Conservation (phyloP, 2,329 filamentous ascomycete species). For the Fusarium algeriense region DNA sequence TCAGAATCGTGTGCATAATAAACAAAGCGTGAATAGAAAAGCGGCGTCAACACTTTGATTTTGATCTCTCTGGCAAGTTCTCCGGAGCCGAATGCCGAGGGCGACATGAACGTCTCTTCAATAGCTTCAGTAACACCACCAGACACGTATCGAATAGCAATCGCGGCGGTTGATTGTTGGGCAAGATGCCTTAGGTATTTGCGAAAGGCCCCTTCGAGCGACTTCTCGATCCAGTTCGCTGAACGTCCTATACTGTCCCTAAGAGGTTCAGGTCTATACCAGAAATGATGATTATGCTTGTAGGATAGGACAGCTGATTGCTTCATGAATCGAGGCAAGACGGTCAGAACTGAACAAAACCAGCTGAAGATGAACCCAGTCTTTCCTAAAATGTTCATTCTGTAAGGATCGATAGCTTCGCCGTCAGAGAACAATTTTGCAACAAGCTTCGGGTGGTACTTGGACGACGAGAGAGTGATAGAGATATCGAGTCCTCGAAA, state of each 20-base stretch:
- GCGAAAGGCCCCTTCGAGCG: constrained; percentile 62
- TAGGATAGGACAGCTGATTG: constrained; percentile 72
- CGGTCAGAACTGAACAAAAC: constrained; percentile 77
- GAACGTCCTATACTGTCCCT: constrained; percentile 66
- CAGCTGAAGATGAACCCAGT: constrained; percentile 64
- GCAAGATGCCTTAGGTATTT: constrained; percentile 64
- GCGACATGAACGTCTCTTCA: constrained; percentile 56
- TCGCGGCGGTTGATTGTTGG: constrained; percentile 55
- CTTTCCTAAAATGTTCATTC: constrained; percentile 59
- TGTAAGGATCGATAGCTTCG: constrained; percentile 61
- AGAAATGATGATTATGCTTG: constrained; percentile 69
- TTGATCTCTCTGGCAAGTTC: constrained; percentile 57
- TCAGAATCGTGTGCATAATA: constrained; percentile 72
- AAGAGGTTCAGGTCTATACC: constrained; percentile 73
- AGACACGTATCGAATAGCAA: constrained; percentile 67
- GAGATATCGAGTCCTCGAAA: constrained; percentile 66
- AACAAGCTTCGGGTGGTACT: constrained; percentile 70
- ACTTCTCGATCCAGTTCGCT: constrained; percentile 63
- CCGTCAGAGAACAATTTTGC: constrained; percentile 69
- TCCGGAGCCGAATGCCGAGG: constrained; percentile 35
- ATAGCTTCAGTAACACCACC: constrained; percentile 58
- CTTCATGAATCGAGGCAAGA: constrained; percentile 73
- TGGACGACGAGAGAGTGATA: constrained; percentile 71
- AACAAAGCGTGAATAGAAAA: constrained; percentile 75
- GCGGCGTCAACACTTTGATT: constrained; percentile 71